Conservation (phyloP, 345 rosid genomes). For the Rhodamnia argentea region DNA sequence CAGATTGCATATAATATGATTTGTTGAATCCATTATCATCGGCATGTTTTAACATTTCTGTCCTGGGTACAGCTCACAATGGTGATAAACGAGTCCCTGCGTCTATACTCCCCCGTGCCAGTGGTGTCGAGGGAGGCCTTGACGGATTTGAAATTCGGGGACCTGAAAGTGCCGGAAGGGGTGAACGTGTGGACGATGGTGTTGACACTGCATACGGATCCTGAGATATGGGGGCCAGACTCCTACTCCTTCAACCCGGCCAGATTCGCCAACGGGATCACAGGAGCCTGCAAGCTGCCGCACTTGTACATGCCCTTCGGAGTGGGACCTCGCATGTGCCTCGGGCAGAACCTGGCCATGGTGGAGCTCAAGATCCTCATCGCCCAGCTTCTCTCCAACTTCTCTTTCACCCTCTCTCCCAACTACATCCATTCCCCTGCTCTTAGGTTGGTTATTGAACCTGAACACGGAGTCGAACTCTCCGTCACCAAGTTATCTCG, state of each 20-base stretch:
- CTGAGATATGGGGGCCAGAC: conserved; percentile 41
- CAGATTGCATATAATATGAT: not conserved
- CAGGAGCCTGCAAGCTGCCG: conserved; percentile 25
- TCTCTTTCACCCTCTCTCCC: conserved; percentile 25
- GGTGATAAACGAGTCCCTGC: conserved; percentile 36
- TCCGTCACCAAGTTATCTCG: conserved; percentile 13
- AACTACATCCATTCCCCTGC: conserved; percentile 23
- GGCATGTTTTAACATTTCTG: not conserved
- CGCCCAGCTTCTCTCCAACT: conserved; percentile 16
- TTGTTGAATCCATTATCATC: not conserved
- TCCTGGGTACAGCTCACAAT: conserved; percentile 26
- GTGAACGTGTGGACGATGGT: conserved; percentile 23
- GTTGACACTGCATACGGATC: conserved; percentile 25
- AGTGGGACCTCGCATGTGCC: conserved; percentile 31
- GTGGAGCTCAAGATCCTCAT: conserved; percentile 34
- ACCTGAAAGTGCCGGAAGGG: conserved; percentile 21
- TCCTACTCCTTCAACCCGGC: conserved; percentile 22
- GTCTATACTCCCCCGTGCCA: conserved; percentile 37
- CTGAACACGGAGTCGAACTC: conserved; percentile 29
- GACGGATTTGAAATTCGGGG: conserved; percentile 27
- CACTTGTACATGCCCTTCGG: conserved; percentile 39
- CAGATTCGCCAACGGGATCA: conserved; percentile 26
- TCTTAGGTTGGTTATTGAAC: conserved; percentile 25
- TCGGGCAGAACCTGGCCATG: conserved; percentile 41
- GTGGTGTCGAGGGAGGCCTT: conserved; percentile 39